Base-by-base conservation (phyloP, 2,329 filamentous ascomycete species). In the Dactylonectria estremocensis region DNA sequence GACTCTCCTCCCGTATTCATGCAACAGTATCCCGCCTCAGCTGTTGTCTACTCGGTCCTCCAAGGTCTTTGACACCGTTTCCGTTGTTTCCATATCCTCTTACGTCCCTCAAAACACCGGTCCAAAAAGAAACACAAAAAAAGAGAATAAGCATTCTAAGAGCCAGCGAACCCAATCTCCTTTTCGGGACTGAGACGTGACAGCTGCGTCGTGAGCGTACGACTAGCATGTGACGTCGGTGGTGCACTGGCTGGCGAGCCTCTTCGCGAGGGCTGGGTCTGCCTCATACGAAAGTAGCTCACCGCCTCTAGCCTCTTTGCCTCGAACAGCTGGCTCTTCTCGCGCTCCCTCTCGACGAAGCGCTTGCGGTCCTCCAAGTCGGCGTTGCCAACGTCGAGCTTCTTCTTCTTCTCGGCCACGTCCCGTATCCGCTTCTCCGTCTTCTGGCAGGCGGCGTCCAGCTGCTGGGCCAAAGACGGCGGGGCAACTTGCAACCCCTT, bases 281-380 rank as follows among this genome's bases (percentile, higher is more conserved):
- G 76, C 48, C 64, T 75, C n/a, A 76, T 72, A 3, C 77, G 75
- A 28, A 88, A 68, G 46, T 80, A 80, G 20, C 79, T 79, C 20
- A 84, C 77, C 3, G 87, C 86, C 67, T 87, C 83, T 46, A 79
- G 79, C 48, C 87, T 82, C 69, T 76, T 83, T 60, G 74, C 67
- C 75, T 89, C 88, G 71, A 90, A 90, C 1, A 77, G 66, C 7
- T 80, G 80, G 61, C 86, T 88, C 55, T 84, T 82, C 66, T 85
- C 82, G 33, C 86, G 79, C 77, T 90, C 88, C 33, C 77, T 73
- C 14, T 83, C 81, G 43, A 87, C 77, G 4, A 79, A 75, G n/a
- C 66, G 73, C 70, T 78, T 74, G 22, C 88, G 83, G 64, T 82
- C 77, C 7, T 80, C 75, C 18, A 83, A 76, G 46, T 90, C 88